Evolutionary conservation across 495 filamentous ascomycete genomes (phyloP), one percentile per base, ranked within the genome.

Genomic region (Clavariopsis aquatica): DNA sequence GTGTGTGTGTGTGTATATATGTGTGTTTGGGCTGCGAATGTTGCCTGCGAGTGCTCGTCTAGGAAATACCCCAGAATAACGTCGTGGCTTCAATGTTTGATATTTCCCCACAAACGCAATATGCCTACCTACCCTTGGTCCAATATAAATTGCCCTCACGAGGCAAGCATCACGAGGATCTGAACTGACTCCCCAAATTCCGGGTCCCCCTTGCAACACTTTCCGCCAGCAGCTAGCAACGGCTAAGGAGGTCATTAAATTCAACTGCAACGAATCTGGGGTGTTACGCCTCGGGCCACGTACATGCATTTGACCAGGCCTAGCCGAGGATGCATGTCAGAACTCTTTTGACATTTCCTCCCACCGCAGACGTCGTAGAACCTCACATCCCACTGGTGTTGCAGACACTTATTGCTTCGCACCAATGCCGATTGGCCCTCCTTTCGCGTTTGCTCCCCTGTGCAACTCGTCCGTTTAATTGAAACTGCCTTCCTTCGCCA

Each of bases 321-420:
- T 8, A 51, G 13, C 38, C 38, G 38, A 43, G 38, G 8, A 43
- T 43, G 56, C 62, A 65, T 53, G 62, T 65, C 54, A 65, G 49
- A 59, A 60, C 47, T 60, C 49, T 60, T 45, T 55, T 46, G 13
- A 57, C 23, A 29, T 57, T 52, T 43, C 13, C 29, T 36, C 10
- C 38, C 15, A 9, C 23, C 22, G 34, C 19, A 17, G 29, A 53
- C 23, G 55, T 28, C 36, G 62, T 38, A 36, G 17, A 2, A 65
- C 54, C 55, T 46, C 24, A 31, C 36, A 60, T 54, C 19, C 15
- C 24, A 54, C 55, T 60, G 55, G 54, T 26, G 15, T 23, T 31
- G 53, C 54, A 43, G 62, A 15, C 52, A 64, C 23, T 52, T 31
- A 54, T 65, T 46, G 31, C 22, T 9, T 10, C 22, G 13, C 22